Evolutionary conservation across 75 land plant species (phyloP), one percentile per base, ranked within the genome.

Genomic region (Cryptomeria japonica): DNA sequence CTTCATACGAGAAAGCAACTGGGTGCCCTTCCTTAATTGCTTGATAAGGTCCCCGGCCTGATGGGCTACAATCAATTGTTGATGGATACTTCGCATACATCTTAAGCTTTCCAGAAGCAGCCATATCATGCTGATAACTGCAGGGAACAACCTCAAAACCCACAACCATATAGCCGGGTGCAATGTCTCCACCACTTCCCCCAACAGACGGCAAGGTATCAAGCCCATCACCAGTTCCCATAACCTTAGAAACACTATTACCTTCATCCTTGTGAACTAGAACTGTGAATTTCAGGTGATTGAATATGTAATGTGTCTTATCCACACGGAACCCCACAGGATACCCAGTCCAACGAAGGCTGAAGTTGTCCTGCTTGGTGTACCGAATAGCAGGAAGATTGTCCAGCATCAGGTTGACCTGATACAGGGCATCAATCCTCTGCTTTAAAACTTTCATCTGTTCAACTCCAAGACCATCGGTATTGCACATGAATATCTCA

Each of bases 141-240:
- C 94, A 93, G 34, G 92, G 94, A 32, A 85, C 86, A 15, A 94
- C 94, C 91, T 94, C 95, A 87, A 93, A 94, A 3, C 95, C 95
- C 28, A 94, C 95, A 61, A 94, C 94, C 93, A 91, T 89, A 53
- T 80, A 92, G 3, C 92, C 92, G 39, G 89, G 80, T 1, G 36
- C 16, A 11, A 86, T 90, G 18, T 78, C 46, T 64, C n/a, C 70
- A 5, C 58, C 85, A 76, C 56, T 41, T n/a, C 39, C 75, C 7
- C 84, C 84, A 0, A 37, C 49, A 2, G 58, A 32, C 5, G 94
- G 94, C 32, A 93, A 88, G 42, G 80, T 86, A 5, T 94, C 95
- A n/a, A 92, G 47, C 5, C 91, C 95, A 87, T 94, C 95, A 7
- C 93, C 95, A 28, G 95, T 85, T 9, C 93, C 95, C 88, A 94